phyloP scores from a whole-genome alignment of 768 basidiomycete species.

The Serendipita sp. region DNA sequence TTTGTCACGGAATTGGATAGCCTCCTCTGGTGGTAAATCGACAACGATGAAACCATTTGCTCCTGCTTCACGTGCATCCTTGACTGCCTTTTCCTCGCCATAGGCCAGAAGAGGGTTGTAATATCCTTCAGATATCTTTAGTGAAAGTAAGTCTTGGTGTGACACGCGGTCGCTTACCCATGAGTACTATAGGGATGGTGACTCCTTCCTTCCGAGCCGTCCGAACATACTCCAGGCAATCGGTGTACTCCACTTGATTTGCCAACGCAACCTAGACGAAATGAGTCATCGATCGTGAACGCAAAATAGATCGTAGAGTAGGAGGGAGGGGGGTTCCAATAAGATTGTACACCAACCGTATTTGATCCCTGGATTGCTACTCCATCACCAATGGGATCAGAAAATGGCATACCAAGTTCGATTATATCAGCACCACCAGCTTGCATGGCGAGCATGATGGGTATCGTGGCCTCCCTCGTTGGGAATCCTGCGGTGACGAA shows the following conservation, averaged over 20 bases:
- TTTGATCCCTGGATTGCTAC: conserved; percentile 87
- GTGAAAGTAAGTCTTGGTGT: neutral
- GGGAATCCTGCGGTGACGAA: conserved; percentile 96
- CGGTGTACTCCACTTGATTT: conserved; percentile 61
- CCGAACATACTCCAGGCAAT: conserved; percentile 54
- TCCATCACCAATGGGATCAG: conserved; percentile 92
- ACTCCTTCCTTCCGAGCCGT: conserved; percentile 74
- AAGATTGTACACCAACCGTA: conserved; percentile 37
- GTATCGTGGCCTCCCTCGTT: conserved; percentile 58
- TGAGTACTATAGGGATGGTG: conserved; percentile 74
- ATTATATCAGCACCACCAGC: conserved; percentile 87
- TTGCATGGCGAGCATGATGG: conserved; percentile 82
- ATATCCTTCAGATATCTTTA: conserved; percentile 46
- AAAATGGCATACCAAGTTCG: conserved; percentile 90
- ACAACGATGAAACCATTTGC: conserved; percentile 98
- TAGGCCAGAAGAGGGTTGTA: conserved; percentile 94
- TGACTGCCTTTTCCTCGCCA: conserved; percentile 86
- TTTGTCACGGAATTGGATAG: conserved; percentile 74
- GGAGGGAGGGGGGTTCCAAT: conserved; percentile 7
- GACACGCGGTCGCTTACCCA: conserved; percentile 43
- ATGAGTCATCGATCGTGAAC: neutral
- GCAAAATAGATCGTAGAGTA: conserved; percentile 8
- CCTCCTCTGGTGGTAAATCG: conserved; percentile 95
- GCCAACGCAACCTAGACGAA: conserved; percentile 57
- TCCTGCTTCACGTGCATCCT: conserved; percentile 75